These are phyloP conservation scores for Sporothrix inflata DNA, from an alignment of 2,329 filamentous ascomycete species.

Conservation along the genomic window DNA sequence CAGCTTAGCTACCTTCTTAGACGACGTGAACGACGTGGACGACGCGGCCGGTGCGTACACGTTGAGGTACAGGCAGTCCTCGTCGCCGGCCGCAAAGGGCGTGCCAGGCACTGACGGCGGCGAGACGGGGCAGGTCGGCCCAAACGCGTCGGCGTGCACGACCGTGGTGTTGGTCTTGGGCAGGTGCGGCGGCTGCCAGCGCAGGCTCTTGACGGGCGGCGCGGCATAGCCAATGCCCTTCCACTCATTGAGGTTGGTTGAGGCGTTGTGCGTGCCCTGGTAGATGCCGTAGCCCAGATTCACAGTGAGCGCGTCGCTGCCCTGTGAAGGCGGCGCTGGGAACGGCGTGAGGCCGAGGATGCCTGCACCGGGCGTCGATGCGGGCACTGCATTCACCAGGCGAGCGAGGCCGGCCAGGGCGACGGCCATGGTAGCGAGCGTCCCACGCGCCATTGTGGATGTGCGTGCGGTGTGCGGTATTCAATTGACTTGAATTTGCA, in stretches of 20 bases:
- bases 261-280: slow-evolving; percentile 7
- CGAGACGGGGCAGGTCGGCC: slow-evolving; percentile 7
- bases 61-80: slow-evolving; percentile 51
- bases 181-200: slow-evolving; percentile 20
- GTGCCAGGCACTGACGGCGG: not conserved
- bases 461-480: no score
- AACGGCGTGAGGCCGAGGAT: slow-evolving; percentile 11
- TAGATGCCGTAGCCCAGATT: slow-evolving; percentile 27
- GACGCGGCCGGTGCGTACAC: slow-evolving; percentile 47
- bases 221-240: slow-evolving; percentile 23
- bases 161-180: slow-evolving; percentile 1
- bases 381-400: not conserved
- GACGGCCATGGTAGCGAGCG: not conserved
- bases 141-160: not conserved
- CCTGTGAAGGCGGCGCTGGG: slow-evolving; percentile 29
- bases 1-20: slow-evolving; percentile 45
- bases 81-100: slow-evolving; percentile 31
- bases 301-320: slow-evolving; percentile 13
- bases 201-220: slow-evolving; percentile 14
- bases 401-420: slow-evolving; percentile 1
- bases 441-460: not conserved
- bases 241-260: slow-evolving; percentile 4
- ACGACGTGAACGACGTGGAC: no score
- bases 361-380: not conserved
- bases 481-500: no score